Conservation (phyloP, 208 protist species). For the Trypanosoma avium region DNA sequence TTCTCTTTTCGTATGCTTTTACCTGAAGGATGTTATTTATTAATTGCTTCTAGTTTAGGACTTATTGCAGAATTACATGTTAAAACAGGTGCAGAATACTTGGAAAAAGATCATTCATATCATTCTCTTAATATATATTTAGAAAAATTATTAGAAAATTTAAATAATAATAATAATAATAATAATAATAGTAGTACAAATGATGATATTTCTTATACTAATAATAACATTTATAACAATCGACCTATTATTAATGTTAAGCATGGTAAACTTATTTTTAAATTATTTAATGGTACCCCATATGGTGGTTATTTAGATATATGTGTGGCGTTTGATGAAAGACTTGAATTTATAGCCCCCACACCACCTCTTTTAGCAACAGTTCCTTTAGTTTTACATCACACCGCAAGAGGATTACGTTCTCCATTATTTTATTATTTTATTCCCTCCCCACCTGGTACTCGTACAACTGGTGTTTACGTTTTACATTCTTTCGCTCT, state of each 20-base stretch:
- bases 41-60: constrained; percentile 59
- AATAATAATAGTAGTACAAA: not conserved
- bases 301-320: constrained; percentile 74
- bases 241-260: constrained; percentile 36
- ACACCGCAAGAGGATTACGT: constrained; percentile 62
- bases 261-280: constrained; percentile 78
- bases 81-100: constrained; percentile 41
- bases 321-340: constrained; percentile 63
- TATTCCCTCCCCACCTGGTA: constrained; percentile 59
- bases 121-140: constrained; percentile 16
- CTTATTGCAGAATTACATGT: constrained; percentile 64
- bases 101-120: constrained; percentile 44
- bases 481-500: constrained; percentile 70
- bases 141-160: constrained; percentile 8
- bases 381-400: constrained; percentile 66
- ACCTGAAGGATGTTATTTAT: constrained; percentile 59
- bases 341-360: constrained; percentile 61
- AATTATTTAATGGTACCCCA: constrained; percentile 68
- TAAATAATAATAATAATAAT: not conserved
- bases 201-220: not conserved
- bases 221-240: not conserved
- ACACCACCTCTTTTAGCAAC: constrained; percentile 54
- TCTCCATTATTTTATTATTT: constrained; percentile 58
- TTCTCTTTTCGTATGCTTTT: constrained; percentile 55
- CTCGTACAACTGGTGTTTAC: constrained; percentile 57